Base-by-base conservation (phyloP, 2,329 filamentous ascomycete species). In the Penicillium freii region DNA sequence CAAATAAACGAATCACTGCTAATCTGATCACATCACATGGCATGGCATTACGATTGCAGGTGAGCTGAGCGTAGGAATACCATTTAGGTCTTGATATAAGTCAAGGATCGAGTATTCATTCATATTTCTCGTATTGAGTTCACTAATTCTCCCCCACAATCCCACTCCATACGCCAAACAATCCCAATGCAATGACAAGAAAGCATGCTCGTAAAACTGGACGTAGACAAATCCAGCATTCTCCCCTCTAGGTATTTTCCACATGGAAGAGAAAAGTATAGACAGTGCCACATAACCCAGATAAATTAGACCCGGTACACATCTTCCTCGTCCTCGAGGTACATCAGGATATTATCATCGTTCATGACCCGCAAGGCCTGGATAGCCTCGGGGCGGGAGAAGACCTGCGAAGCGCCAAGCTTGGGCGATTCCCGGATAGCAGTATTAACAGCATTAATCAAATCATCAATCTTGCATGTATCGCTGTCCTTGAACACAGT, bases 261-360 rank as follows among this genome's bases (percentile, higher is more conserved):
- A 10, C 15, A 17, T 6, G 19, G 19, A 48, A 9, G 23, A 56
- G 40, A 42, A 33, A 19, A 13, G 15, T 34, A 33, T 33, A 27
- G 40, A 44, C 17, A 56, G 23, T 17, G 25, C 19, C 27, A 17
- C 34, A 46, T 23, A 42, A 21, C 27, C 44, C 33, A 52, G 23
- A 27, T 53, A 55, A 6, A 63, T 75, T 80, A 90, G 55, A 91
- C 84, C 75, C 88, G 87, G 73, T 89, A 90, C 44, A 90, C 85
- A 59, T 87, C 78, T 49, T 88, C 83, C 42, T 87, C 87, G 55
- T 71, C 60, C 50, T 77, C 76, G 45, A 78, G 73, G 66, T 74
- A 79, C 92, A 99, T 99, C 71, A 99, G 87, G 79, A 93, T 87
- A 74, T 97, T 97, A 66, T 83, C 81, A 63, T 90, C 87, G 68